Conservation (phyloP, 768 basidiomycete genomes). For the Pleurotus ostreatus region DNA sequence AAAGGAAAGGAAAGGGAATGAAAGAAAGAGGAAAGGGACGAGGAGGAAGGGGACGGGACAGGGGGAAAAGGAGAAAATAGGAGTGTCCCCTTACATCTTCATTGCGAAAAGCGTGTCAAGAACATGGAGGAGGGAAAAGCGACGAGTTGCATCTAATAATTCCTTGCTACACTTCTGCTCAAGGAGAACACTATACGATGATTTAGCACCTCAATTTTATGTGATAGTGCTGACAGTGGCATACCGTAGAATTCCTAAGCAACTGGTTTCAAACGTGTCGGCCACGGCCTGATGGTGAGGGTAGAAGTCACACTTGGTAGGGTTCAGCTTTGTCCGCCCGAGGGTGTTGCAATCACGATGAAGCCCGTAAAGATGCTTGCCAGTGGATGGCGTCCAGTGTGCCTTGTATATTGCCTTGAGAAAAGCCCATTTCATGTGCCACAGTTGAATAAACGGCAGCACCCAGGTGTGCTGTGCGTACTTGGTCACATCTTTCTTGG, state of each 20-base stretch:
- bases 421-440: constrained; percentile 18
- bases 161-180: too few relatives aligned
- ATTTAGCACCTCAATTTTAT: too few relatives aligned
- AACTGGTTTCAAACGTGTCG: constrained; percentile 11
- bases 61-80: too few relatives aligned
- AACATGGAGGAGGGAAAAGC: too few relatives aligned
- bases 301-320: constrained; percentile 14
- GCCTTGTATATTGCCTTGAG: constrained; percentile 13
- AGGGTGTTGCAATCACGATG: constrained; percentile 6
- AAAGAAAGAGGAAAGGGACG: too few relatives aligned
- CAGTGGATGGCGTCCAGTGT: constrained; percentile 8
- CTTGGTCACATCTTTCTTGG: neutral
- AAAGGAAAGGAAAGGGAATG: too few relatives aligned
- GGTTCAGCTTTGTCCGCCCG: constrained; percentile 11
- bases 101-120: too few relatives aligned
- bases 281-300: constrained; percentile 13
- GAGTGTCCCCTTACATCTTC: too few relatives aligned
- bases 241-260: constrained; percentile 10
- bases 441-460: constrained; percentile 15
- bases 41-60: too few relatives aligned
- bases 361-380: constrained; percentile 4
- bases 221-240: neutral
- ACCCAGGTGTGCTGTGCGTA: constrained; percentile 14
- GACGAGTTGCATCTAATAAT: too few relatives aligned
- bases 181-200: too few relatives aligned